phyloP scores from a whole-genome alignment of 192 early-diverging fungal species.

The Dimargaris verticillata region DNA sequence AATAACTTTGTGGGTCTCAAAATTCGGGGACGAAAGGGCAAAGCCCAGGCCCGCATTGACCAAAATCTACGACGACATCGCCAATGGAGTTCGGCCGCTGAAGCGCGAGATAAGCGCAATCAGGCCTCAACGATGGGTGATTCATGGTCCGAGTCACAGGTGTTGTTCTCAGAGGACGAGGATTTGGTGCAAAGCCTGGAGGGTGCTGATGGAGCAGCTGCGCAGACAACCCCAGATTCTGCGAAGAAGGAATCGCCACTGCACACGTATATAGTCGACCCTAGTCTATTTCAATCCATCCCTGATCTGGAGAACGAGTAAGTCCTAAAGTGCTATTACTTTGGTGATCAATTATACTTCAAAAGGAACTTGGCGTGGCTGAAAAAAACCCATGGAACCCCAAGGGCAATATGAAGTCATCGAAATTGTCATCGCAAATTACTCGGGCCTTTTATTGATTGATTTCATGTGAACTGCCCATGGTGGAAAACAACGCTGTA shows the following conservation, averaged over 20 bases:
- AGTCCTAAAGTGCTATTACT: not conserved
- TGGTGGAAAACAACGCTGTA: no score
- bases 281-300: not conserved
- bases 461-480: no score
- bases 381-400: not conserved
- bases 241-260: not conserved
- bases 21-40: conserved; percentile 17
- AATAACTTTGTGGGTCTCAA: conserved; percentile 27
- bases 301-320: not conserved
- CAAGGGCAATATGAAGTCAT: not conserved
- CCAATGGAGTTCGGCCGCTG: not conserved
- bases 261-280: not conserved
- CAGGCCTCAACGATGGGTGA: conserved; percentile 14
- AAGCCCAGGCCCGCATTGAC: conserved; percentile 18
- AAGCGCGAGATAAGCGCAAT: not conserved
- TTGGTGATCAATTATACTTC: not conserved
- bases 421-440: not conserved
- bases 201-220: not conserved
- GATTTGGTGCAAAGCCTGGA: not conserved
- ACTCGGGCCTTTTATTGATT: no score
- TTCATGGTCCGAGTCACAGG: conserved; percentile 22
- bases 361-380: no score
- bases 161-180: not conserved
- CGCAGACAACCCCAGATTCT: not conserved
- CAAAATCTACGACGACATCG: conserved; percentile 11